A percentile compares a stretch with the other conserved stretches of the same genome.
Conservation (phyloP, 257 asterid genomes). For the Craterostigma plantagineum region DNA sequence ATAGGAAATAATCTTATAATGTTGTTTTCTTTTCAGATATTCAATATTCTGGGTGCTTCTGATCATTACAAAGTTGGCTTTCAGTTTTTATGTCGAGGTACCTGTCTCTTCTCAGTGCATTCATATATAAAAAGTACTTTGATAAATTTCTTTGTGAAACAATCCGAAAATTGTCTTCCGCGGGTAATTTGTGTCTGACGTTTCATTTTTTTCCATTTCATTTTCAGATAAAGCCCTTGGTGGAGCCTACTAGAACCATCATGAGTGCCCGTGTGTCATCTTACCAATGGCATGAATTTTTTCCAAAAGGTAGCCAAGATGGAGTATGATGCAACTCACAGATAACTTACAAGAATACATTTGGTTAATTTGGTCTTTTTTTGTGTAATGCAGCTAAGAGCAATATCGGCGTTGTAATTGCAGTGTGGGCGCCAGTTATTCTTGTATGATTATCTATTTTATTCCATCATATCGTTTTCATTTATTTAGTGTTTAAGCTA, state of each 20-base stretch:
- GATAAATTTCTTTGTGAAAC: background rate
- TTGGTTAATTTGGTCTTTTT: constrained; percentile 5
- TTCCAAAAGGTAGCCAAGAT: constrained; percentile 53
- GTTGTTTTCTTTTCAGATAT: constrained; percentile 36
- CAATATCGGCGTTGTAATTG: constrained; percentile 73
- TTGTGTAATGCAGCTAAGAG: constrained; percentile 52
- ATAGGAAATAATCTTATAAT: constrained; percentile 4
- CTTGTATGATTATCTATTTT: constrained; percentile 23
- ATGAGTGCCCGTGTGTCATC: constrained; percentile 52
- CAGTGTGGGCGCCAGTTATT: constrained; percentile 67
- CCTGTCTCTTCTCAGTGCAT: background rate
- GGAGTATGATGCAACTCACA: constrained; percentile 8
- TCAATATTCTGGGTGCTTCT: constrained; percentile 84
- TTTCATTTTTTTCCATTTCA: background rate
- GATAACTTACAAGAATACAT: background rate
- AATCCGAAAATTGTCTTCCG: background rate
- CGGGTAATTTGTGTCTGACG: background rate
- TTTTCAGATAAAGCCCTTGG: constrained; percentile 79
- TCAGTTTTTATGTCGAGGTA: constrained; percentile 86
- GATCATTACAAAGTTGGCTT: constrained; percentile 57
- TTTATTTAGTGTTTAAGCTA: background rate
- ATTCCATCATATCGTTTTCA: constrained; percentile 8
- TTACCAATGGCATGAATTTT: constrained; percentile 96
- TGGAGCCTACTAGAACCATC: constrained; percentile 60
- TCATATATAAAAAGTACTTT: background rate